These are phyloP conservation scores for Eucalyptus caleyi DNA, from an alignment of 345 rosid species.

Conservation along the genomic window DNA sequence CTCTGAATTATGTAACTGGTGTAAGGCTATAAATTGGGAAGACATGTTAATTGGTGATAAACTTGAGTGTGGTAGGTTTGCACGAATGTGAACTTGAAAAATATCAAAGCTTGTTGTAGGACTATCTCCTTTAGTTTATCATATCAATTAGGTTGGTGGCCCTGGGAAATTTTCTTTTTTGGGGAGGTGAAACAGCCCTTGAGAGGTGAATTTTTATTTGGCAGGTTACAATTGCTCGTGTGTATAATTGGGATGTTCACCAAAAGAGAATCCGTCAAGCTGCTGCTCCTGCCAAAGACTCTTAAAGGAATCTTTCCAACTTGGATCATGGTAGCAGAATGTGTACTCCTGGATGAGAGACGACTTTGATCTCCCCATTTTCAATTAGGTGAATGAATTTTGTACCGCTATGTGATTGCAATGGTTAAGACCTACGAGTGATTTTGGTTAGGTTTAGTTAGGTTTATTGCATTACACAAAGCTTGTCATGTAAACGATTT, in stretches of 20 bases:
- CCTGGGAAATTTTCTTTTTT: not conserved
- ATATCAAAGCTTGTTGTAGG: not conserved
- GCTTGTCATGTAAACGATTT: not conserved
- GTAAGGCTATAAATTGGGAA: not conserved
- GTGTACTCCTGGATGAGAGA: not conserved
- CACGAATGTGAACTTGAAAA: not conserved
- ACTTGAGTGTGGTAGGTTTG: not conserved
- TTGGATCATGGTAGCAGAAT: not conserved
- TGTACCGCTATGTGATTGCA: not conserved
- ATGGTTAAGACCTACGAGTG: not conserved
- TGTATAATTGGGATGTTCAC: slow-evolving; percentile 93
- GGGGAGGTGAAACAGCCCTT: not conserved
- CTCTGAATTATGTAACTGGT: not conserved
- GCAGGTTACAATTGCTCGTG: slow-evolving; percentile 35
- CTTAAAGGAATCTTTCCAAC: slow-evolving; percentile 3
- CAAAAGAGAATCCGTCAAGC: slow-evolving; percentile 68
- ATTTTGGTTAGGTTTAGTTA: not conserved
- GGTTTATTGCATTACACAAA: not conserved
- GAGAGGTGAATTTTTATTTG: not conserved
- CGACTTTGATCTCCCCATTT: not conserved
- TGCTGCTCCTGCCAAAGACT: slow-evolving; percentile 24
- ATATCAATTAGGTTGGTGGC: not conserved
- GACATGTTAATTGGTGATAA: not conserved
- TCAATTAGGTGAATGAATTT: not conserved
- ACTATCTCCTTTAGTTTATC: not conserved